phyloP scores from a whole-genome alignment of 768 basidiomycete species.

The Steccherinum ochraceum region DNA sequence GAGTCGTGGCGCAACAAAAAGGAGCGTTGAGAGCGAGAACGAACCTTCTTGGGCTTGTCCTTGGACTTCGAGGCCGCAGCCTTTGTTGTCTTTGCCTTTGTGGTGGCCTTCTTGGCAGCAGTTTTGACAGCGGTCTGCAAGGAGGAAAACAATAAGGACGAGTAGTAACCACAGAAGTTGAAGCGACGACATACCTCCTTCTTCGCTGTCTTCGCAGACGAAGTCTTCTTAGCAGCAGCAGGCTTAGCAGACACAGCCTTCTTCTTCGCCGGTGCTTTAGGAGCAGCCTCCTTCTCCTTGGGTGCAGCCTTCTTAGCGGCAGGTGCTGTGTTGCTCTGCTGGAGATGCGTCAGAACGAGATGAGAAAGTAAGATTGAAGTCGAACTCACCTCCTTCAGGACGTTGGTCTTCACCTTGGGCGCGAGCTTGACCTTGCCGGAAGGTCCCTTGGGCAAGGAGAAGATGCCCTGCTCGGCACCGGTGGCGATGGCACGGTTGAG shows the following conservation, averaged over 20 bases:
- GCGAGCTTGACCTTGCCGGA: slow-evolving; percentile 75
- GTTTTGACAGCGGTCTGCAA: slow-evolving; percentile 24
- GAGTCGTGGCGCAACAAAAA: neutral
- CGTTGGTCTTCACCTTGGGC: slow-evolving; percentile 40
- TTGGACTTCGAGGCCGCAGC: too few relatives aligned
- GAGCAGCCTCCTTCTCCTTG: slow-evolving; percentile 22
- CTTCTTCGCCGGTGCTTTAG: slow-evolving; percentile 21
- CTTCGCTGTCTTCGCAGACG: slow-evolving; percentile 23
- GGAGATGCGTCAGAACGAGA: neutral
- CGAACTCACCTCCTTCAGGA: slow-evolving; percentile 51
- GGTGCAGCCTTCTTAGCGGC: slow-evolving; percentile 26
- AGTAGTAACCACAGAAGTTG: neutral
- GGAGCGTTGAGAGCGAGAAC: neutral
- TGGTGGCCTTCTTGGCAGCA: slow-evolving; percentile 21
- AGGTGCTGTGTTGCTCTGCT: slow-evolving; percentile 30
- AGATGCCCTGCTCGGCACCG: slow-evolving; percentile 45
- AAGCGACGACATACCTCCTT: slow-evolving; percentile 26
- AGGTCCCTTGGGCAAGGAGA: slow-evolving; percentile 56
- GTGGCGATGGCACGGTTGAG: slow-evolving; percentile 49
- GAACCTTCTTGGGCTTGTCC: slow-evolving; percentile 17
- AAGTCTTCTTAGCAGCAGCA: slow-evolving; percentile 28
- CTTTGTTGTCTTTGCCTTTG: slow-evolving; percentile 18
- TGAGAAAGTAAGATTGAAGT: neutral
- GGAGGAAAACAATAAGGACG: neutral
- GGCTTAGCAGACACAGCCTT: slow-evolving; percentile 16